Percentiles rank a stretch among this genome's conserved stretches.
These are phyloP conservation scores for Mesembryanthemum crystallinum DNA, from an alignment of 148 eudicot genomes.

Conservation along the genomic window DNA sequence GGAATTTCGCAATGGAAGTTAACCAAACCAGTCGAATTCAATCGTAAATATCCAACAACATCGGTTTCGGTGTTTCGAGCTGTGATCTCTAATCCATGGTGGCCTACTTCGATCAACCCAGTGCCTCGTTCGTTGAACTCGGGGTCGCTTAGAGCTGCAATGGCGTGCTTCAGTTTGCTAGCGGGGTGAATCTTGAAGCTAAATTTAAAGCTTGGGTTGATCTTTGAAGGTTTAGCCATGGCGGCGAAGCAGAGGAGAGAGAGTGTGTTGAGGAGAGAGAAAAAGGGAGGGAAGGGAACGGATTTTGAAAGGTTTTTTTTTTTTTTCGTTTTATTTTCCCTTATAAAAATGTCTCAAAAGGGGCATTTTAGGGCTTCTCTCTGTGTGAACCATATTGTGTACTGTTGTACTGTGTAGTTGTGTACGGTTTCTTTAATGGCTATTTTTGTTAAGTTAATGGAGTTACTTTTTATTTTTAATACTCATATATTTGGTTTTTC, in stretches of 20 bases:
- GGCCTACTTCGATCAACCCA: conserved; percentile 11
- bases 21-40: conserved; percentile 15
- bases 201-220: not conserved
- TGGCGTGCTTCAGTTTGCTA: conserved; percentile 10
- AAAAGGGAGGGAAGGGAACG: not conserved
- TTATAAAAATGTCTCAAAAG: too few species aligned
- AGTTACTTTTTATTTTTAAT: too few species aligned
- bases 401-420: too few species aligned
- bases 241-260: not conserved
- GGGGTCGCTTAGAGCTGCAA: conserved; percentile 7
- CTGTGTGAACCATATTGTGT: too few species aligned
- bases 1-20: not conserved
- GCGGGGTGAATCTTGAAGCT: conserved; percentile 16
- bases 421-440: too few species aligned
- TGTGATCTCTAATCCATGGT: conserved; percentile 9
- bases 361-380: too few species aligned
- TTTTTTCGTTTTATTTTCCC: too few species aligned
- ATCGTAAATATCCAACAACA: not conserved
- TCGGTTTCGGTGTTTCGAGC: not conserved
- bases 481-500: too few species aligned
- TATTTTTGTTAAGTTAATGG: too few species aligned
- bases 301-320: not conserved
- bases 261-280: not conserved
- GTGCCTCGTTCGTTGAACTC: conserved; percentile 8
- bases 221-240: not conserved